phyloP scores from a whole-genome alignment of 2,329 filamentous ascomycete genomes.

The Emmonsia crescens region DNA sequence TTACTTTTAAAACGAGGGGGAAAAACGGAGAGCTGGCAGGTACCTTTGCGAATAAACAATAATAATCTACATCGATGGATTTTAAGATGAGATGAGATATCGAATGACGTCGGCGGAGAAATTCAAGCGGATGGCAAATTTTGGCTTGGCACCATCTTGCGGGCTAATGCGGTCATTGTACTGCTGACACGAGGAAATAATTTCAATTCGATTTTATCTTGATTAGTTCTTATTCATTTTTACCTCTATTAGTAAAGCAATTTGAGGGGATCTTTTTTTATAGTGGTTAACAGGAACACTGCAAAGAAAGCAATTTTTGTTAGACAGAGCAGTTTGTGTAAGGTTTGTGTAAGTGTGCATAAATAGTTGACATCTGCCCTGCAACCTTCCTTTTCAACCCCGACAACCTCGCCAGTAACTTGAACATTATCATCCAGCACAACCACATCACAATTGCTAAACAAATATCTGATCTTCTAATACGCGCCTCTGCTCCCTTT shows the following conservation, averaged over 20 bases:
- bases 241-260: background rate
- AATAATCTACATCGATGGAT: too few relatives aligned
- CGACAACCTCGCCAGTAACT: background rate
- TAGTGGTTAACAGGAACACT: background rate
- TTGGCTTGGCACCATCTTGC: background rate
- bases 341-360: too few relatives aligned
- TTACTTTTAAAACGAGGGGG: too few relatives aligned
- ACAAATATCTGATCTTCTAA: background rate
- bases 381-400: background rate
- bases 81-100: too few relatives aligned
- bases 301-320: background rate
- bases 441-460: background rate
- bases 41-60: too few relatives aligned
- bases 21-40: too few relatives aligned
- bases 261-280: background rate
- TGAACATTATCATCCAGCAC: background rate
- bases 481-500: background rate
- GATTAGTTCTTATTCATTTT: background rate
- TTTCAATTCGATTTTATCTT: background rate
- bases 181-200: background rate
- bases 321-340: background rate
- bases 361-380: background rate
- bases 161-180: background rate
- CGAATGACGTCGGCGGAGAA: too few relatives aligned
- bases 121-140: background rate